These are phyloP conservation scores for Castanopsis chinensis DNA, from an alignment of 306 rosid species.

Conservation along the genomic window DNA sequence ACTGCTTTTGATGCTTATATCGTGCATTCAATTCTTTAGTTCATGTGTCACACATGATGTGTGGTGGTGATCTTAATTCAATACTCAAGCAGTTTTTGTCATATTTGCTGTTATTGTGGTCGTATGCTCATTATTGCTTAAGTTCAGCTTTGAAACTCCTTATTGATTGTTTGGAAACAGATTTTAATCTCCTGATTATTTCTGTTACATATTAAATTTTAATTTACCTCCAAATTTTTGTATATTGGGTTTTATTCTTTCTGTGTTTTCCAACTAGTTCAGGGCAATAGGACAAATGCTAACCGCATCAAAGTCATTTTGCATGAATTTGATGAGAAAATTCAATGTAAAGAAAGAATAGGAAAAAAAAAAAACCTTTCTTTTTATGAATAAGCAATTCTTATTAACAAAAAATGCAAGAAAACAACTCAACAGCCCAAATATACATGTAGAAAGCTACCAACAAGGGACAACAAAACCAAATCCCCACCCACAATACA, in stretches of 20 bases:
- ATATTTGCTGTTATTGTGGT: not conserved
- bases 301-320: constrained; percentile 27
- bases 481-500: too few relatives aligned
- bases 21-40: not conserved
- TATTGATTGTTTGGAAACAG: not conserved
- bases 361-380: too few relatives aligned
- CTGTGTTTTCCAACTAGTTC: constrained; percentile 32
- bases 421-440: too few relatives aligned
- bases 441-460: too few relatives aligned
- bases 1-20: not conserved
- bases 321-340: too few relatives aligned
- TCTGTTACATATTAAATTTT: not conserved
- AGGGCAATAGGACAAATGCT: constrained; percentile 58
- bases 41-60: not conserved
- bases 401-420: too few relatives aligned
- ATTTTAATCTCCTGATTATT: not conserved
- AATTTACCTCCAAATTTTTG: not conserved
- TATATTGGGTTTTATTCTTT: not conserved
- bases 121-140: not conserved
- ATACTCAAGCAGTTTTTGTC: not conserved
- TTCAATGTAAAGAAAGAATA: too few relatives aligned
- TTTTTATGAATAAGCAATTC: too few relatives aligned
- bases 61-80: not conserved
- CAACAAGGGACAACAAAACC: too few relatives aligned
- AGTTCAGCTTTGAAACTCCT: not conserved